Evolutionary conservation across 495 filamentous ascomycete species (phyloP).

Genomic region (Aspergillus steynii): DNA sequence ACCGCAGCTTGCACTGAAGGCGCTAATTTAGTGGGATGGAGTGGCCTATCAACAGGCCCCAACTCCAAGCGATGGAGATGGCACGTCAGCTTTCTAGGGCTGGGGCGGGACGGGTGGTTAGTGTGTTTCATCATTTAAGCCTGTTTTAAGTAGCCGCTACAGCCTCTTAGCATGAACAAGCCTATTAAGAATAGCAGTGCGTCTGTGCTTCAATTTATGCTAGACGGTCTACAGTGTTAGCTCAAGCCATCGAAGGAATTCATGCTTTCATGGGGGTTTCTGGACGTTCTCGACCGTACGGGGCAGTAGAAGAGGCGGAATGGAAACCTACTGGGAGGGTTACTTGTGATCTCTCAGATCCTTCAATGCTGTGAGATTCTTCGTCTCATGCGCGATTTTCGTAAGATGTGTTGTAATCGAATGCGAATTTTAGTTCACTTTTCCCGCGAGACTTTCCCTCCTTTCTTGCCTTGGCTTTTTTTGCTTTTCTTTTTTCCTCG

Average conservation of each 20-base stretch:
- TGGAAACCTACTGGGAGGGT: too few species aligned
- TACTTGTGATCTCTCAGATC: too few species aligned
- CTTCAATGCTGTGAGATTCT: too few species aligned
- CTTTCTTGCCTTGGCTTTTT: too few species aligned
- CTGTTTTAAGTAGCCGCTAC: not conserved
- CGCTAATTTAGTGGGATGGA: not conserved
- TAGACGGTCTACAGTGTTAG: not conserved
- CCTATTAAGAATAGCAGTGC: not conserved
- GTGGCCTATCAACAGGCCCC: not conserved
- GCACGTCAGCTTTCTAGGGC: not conserved
- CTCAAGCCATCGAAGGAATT: not conserved
- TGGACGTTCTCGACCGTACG: not conserved
- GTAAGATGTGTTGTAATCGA: too few species aligned
- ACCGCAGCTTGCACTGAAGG: not conserved
- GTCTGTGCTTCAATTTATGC: not conserved
- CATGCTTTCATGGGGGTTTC: not conserved
- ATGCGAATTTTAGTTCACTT: too few species aligned
- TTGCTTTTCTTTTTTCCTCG: too few species aligned
- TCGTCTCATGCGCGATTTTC: too few species aligned
- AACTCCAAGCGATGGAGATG: not conserved
- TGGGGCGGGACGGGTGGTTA: not conserved
- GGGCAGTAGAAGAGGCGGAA: not conserved
- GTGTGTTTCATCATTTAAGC: not conserved
- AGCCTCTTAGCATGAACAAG: not conserved
- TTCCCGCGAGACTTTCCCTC: too few species aligned